Conservation (phyloP, 2,329 filamentous ascomycete species). For the Aspergillus nomiae region DNA sequence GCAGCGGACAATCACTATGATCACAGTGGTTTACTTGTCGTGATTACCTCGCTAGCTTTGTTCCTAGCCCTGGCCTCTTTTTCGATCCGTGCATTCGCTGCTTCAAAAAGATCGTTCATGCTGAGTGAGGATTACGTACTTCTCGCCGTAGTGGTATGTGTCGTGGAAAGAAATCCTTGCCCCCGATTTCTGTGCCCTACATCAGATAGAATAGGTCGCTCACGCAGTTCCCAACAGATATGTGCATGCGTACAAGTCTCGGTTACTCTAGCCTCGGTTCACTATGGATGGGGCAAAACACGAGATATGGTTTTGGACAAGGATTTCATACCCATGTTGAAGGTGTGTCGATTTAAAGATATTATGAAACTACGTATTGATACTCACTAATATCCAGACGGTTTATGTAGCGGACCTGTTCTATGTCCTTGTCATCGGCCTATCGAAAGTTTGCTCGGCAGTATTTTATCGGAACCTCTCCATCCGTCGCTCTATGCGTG, state of each 20-base stretch:
- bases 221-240: constrained; percentile 23
- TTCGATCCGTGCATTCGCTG: constrained; percentile 43
- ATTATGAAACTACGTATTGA: background rate
- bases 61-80: constrained; percentile 43
- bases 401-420: constrained; percentile 45
- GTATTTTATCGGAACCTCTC: constrained; percentile 24
- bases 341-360: constrained; percentile 28
- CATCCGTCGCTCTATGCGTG: constrained; percentile 13
- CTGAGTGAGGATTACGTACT: constrained; percentile 41
- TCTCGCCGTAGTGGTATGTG: constrained; percentile 30
- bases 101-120: constrained; percentile 31
- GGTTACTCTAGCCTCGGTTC: constrained; percentile 40
- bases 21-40: constrained; percentile 44
- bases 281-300: constrained; percentile 44
- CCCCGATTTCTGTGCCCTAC: too few relatives aligned
- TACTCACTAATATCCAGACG: constrained; percentile 24
- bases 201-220: background rate
- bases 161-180: constrained; percentile 6
- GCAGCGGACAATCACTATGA: constrained; percentile 39
- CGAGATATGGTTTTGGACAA: constrained; percentile 22
- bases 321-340: constrained; percentile 32
- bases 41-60: constrained; percentile 42
- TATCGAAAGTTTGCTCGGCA: constrained; percentile 44
- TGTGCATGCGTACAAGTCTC: constrained; percentile 40
- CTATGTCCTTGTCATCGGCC: constrained; percentile 41